These are phyloP conservation scores for Cyberlindnera bimundalis DNA, from an alignment of 805 yeast genomes.

Conservation along the genomic window DNA sequence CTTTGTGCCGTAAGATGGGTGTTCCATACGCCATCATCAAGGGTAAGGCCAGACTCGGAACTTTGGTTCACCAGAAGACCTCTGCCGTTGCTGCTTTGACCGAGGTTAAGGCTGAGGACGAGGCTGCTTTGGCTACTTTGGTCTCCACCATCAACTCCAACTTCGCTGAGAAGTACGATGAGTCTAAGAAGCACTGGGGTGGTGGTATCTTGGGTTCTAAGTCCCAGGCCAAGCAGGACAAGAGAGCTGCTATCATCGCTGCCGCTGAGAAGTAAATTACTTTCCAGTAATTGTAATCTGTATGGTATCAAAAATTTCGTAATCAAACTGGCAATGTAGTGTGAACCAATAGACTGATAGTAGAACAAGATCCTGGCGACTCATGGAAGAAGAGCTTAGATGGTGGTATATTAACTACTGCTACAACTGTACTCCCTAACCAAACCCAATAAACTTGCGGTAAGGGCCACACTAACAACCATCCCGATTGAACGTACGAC, in stretches of 20 bases:
- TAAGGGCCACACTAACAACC: no score
- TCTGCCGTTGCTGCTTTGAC: slow-evolving; percentile 96
- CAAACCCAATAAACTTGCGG: no score
- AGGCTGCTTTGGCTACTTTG: slow-evolving; percentile 89
- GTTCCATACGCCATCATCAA: slow-evolving; percentile 97
- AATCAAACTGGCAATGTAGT: neutral
- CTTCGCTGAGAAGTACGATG: slow-evolving; percentile 94
- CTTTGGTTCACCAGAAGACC: slow-evolving; percentile 96
- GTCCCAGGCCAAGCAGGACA: slow-evolving; percentile 74
- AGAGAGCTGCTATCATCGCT: slow-evolving; percentile 22
- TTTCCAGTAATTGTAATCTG: slow-evolving; percentile 3
- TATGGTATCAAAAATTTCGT: slow-evolving; percentile 5
- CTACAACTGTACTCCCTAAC: no score
- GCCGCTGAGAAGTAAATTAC: slow-evolving; percentile 17
- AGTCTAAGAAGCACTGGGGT: slow-evolving; percentile 98
- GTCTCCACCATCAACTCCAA: slow-evolving; percentile 90
- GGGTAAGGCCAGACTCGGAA: slow-evolving; percentile 98
- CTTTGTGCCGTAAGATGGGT: slow-evolving; percentile 99
- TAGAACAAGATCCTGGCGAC: no score
- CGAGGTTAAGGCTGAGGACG: slow-evolving; percentile 92
- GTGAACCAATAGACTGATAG: no score
- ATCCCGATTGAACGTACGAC: slow-evolving; percentile 1
- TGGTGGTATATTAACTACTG: no score
- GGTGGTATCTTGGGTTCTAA: slow-evolving; percentile 98
- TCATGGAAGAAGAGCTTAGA: no score